Conservation (phyloP, 2,329 filamentous ascomycete species). For the Thermoascus crustaceus region DNA sequence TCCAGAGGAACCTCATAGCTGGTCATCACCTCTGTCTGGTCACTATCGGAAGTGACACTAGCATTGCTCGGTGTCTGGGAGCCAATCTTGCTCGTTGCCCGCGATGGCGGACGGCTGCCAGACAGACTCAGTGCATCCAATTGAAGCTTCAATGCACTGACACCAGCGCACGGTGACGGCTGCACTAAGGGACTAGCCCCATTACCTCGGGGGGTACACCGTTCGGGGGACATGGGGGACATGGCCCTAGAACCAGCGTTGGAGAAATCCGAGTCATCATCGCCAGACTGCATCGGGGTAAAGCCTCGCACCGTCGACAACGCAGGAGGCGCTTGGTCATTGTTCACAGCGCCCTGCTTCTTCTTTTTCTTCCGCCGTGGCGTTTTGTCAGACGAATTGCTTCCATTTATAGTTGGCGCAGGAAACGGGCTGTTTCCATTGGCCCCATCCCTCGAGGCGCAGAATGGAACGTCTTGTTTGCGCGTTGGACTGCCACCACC, state of each 20-base stretch:
- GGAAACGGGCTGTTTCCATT: constrained; percentile 20
- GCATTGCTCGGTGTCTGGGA: constrained; percentile 46
- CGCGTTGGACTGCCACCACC: constrained; percentile 17
- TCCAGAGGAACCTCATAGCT: constrained; percentile 81
- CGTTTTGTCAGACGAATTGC: constrained; percentile 18
- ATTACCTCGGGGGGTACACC: constrained; percentile 19
- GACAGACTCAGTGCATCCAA: constrained; percentile 69
- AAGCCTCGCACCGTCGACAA: constrained; percentile 38
- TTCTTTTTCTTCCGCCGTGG: constrained; percentile 33
- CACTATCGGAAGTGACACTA: constrained; percentile 54
- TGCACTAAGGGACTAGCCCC: constrained; percentile 42
- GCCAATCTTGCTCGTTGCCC: constrained; percentile 41
- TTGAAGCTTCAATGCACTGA: constrained; percentile 73
- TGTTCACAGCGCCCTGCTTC: constrained; percentile 24
- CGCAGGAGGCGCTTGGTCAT: constrained; percentile 19
- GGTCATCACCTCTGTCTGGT: constrained; percentile 62
- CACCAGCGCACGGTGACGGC: constrained; percentile 55
- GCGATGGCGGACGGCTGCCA: constrained; percentile 50
- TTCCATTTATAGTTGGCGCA: constrained; percentile 17
- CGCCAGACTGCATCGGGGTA: constrained; percentile 35
- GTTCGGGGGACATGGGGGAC: constrained; percentile 23
- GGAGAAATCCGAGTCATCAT: constrained; percentile 41
- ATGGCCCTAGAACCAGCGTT: constrained; percentile 26
- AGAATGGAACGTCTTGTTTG: constrained; percentile 8
- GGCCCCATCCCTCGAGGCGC: constrained; percentile 6